A percentile compares a stretch with the other conserved stretches of the same genome.
Evolutionary conservation across 495 filamentous ascomycete species (phyloP).

Genomic region (Friedmanniomyces simplex): DNA sequence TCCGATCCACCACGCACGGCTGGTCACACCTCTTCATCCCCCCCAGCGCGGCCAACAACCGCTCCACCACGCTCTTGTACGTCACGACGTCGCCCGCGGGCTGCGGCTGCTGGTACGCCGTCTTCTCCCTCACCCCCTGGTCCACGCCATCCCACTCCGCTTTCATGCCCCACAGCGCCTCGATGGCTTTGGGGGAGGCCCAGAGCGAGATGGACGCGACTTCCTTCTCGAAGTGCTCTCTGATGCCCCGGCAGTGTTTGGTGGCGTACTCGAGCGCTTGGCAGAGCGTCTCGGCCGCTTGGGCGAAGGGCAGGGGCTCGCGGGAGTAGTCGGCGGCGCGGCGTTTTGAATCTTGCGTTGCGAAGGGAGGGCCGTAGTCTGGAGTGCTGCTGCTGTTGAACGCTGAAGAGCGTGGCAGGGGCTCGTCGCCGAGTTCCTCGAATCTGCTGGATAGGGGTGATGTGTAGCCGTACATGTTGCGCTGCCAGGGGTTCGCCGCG

Average conservation of each 20-base stretch:
- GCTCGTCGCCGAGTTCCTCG: not conserved
- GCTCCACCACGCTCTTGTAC: not conserved
- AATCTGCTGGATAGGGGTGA: not conserved
- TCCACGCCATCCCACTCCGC: constrained; percentile 6
- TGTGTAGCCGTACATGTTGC: not conserved
- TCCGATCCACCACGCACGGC: constrained; percentile 57
- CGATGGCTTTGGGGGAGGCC: not conserved
- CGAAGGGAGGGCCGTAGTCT: not conserved
- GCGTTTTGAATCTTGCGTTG: not conserved
- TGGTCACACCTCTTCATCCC: not conserved
- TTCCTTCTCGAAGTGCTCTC: constrained; percentile 3
- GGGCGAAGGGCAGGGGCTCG: not conserved
- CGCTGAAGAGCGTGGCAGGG: not conserved
- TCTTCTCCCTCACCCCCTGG: not conserved
- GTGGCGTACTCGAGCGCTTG: not conserved
- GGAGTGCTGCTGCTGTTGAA: not conserved
- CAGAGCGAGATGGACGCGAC: not conserved
- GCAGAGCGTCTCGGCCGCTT: not conserved
- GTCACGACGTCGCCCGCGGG: not conserved
- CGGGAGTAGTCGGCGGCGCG: not conserved
- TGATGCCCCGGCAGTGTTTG: constrained; percentile 3
- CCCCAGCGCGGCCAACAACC: not conserved
- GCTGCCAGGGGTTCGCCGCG: not conserved
- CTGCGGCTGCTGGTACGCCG: not conserved
- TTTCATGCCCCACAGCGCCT: constrained; percentile 4